Conservation (phyloP, 164 flowering plant genomes). For the Vitis rupestris region DNA sequence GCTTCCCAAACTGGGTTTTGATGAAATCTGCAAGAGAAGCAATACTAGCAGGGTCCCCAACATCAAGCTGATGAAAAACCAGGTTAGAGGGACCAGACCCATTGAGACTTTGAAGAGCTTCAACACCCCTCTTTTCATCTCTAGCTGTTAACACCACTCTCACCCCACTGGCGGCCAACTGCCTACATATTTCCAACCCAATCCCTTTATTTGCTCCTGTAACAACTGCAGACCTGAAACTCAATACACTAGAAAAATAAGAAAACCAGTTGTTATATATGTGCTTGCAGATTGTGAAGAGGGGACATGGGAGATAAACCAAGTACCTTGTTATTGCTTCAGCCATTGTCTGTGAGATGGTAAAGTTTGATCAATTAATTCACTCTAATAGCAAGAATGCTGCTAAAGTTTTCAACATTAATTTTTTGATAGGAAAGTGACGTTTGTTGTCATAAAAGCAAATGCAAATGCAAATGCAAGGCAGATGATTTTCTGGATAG, state of each 20-base stretch:
- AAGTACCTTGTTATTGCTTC: slow-evolving; percentile 13
- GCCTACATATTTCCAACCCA: slow-evolving; percentile 32
- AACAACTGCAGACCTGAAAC: slow-evolving; percentile 34
- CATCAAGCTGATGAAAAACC: slow-evolving; percentile 48
- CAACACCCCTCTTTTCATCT: slow-evolving; percentile 41
- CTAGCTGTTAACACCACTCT: slow-evolving; percentile 34
- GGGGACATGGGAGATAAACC: not conserved
- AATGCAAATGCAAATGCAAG: too few relatives aligned
- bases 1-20: slow-evolving; percentile 38
- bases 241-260: not conserved
- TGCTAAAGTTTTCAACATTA: too few relatives aligned
- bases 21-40: slow-evolving; percentile 36
- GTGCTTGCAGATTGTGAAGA: not conserved
- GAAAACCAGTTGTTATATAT: not conserved
- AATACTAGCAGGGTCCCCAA: slow-evolving; percentile 23
- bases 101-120: slow-evolving; percentile 34
- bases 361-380: too few relatives aligned
- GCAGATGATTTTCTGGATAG: too few relatives aligned
- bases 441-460: too few relatives aligned
- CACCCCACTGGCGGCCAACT: slow-evolving; percentile 29
- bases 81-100: slow-evolving; percentile 25
- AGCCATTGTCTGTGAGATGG: not conserved
- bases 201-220: slow-evolving; percentile 44
- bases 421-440: too few relatives aligned
- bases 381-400: too few relatives aligned